Base-by-base conservation (phyloP, 179 eudicot genomes). In the Vitellaria paradoxa region DNA sequence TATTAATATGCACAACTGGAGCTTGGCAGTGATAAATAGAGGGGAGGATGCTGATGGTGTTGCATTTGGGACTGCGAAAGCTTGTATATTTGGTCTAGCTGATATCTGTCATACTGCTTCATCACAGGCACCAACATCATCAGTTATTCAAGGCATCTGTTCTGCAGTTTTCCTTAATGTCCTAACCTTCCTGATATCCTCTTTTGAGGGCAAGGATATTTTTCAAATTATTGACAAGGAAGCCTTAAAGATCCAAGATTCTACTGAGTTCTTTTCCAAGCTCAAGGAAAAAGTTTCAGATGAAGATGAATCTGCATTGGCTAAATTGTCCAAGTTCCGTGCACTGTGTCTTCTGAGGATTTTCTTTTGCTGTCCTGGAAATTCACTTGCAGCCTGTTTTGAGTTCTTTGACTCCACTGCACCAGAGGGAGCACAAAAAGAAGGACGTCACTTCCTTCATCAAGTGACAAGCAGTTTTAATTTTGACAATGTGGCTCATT, bases 1-100 rank as follows among this genome's bases (percentile, higher is more conserved):
- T 66, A 88, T 96, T 63, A 86, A 94, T 89, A 89, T 94, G 89
- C 91, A 96, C 81, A 89, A 90, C 84, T 86, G 93, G 87, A 91
- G 87, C 84, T 76, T 90, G 50, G 83, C 85, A 37, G 69, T 85
- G 76, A 83, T 92, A 70, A 88, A 81, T 74, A 84, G 85, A 80
- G 98, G 88, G 72, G 97, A 96, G 73, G 97, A 96, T 80, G 55
- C 40, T 49, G 91, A 94, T 87, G 92, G 87, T 74, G 85, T 90
- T 86, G 87, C 92, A 78, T 94, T 89, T 84, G 90, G 82, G 82
- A 91, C 96, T 77, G 91, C 95, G 70, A 87, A 85, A 81, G 87
- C 91, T 79, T 96, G 99, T 83, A 85, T 91, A 67, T 77, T 83
- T 82, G 99, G 98, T 80, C 88, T 96, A 72, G 91, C 86, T 72